Percentiles rank a stretch among this genome's conserved stretches.
Conservation (phyloP, 768 basidiomycete species). For the Trametes coccinea region DNA sequence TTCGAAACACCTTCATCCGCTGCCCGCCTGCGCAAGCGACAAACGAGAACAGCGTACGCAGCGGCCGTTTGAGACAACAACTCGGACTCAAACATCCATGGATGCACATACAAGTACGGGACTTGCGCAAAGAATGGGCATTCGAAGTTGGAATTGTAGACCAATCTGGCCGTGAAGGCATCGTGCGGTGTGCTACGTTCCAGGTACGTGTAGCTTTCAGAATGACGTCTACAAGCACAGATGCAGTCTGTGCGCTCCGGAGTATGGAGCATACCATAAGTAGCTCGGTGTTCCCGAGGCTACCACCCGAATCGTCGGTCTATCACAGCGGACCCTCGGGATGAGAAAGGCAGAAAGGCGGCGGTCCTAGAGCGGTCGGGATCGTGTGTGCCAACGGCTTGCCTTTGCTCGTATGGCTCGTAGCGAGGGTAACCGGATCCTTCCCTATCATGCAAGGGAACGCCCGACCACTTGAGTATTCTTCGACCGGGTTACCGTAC, state of each 20-base stretch:
- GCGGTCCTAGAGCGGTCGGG: no score
- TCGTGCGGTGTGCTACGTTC: slow-evolving; percentile 73
- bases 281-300: no score
- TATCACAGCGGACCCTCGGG: no score
- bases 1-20: slow-evolving; percentile 66
- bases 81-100: slow-evolving; percentile 70
- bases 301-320: no score
- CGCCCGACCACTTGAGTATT: neutral
- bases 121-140: slow-evolving; percentile 67
- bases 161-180: slow-evolving; percentile 55
- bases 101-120: slow-evolving; percentile 75
- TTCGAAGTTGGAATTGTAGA: slow-evolving; percentile 78
- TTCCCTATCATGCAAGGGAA: neutral
- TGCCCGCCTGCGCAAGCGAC: slow-evolving; percentile 45
- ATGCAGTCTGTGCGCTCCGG: neutral
- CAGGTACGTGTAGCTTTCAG: slow-evolving; percentile 51
- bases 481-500: neutral
- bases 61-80: slow-evolving; percentile 24
- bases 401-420: no score
- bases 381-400: no score
- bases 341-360: no score
- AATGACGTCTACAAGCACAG: neutral
- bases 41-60: neutral
- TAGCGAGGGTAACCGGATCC: no score
- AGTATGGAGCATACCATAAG: neutral